Conservation (phyloP, 2,329 filamentous ascomycete genomes). For the Aphanoascus verrucosus region DNA sequence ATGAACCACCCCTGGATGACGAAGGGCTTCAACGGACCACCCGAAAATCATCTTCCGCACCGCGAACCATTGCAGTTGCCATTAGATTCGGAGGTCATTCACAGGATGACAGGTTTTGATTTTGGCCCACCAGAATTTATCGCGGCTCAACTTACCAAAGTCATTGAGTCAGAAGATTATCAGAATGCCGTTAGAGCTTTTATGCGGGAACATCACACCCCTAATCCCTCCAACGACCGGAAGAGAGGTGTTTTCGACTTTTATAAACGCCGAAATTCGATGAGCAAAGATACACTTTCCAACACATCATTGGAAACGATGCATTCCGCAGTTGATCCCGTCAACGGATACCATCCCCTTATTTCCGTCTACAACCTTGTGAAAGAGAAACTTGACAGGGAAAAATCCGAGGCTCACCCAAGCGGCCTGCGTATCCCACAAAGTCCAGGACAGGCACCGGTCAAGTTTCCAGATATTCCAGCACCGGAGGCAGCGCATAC, state of each 20-base stretch:
- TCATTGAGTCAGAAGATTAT: constrained; percentile 92
- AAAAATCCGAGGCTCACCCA: constrained; percentile 50
- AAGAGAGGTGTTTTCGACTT: constrained; percentile 90
- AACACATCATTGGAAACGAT: constrained; percentile 79
- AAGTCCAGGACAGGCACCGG: constrained; percentile 45
- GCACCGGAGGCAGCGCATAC: constrained; percentile 82
- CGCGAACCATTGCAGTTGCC: constrained; percentile 80
- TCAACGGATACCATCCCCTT: constrained; percentile 87
- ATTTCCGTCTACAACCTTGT: constrained; percentile 93
- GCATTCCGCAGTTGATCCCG: constrained; percentile 68
- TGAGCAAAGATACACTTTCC: constrained; percentile 74
- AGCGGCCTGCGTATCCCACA: constrained; percentile 49
- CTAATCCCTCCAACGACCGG: constrained; percentile 59
- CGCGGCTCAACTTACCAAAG: constrained; percentile 64
- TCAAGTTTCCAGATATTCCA: constrained; percentile 62
- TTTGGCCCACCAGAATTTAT: constrained; percentile 84
- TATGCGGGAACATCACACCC: constrained; percentile 53
- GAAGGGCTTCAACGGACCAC: constrained; percentile 76
- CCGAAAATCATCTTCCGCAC: constrained; percentile 76
- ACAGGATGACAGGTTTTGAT: constrained; percentile 96
- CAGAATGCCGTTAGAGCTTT: constrained; percentile 67
- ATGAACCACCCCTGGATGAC: constrained; percentile 93
- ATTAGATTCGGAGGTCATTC: constrained; percentile 69
- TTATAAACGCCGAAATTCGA: constrained; percentile 87
- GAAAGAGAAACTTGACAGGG: constrained; percentile 83